Evolutionary conservation across 768 basidiomycete genomes (phyloP).

Genomic region (Leccinum subgranulosum): DNA sequence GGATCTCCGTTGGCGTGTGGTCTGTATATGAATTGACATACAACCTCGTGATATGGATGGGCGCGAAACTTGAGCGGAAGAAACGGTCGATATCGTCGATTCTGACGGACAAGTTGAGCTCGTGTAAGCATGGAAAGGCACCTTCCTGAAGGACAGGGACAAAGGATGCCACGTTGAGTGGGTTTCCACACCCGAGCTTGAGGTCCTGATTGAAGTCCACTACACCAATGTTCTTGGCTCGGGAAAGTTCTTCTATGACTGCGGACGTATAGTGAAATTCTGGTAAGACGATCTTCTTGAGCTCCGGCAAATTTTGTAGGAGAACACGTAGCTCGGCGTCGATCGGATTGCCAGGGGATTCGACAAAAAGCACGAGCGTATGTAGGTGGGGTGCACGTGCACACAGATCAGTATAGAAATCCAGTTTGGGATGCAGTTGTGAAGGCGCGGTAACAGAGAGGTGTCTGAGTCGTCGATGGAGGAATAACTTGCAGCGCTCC

Average conservation of each 20-base stretch:
- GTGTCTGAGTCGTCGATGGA: slow-evolving; percentile 49
- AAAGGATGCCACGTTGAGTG: slow-evolving; percentile 43
- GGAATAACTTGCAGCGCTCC: slow-evolving; percentile 49
- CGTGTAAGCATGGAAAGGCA: slow-evolving; percentile 52
- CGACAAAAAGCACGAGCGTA: slow-evolving; percentile 44
- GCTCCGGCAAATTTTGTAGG: slow-evolving; percentile 38
- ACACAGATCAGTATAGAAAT: slow-evolving; percentile 38
- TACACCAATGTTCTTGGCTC: slow-evolving; percentile 38
- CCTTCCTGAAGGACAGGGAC: slow-evolving; percentile 42
- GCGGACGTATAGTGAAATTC: slow-evolving; percentile 47
- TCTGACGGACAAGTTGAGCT: slow-evolving; percentile 47
- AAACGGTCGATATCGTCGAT: slow-evolving; percentile 46
- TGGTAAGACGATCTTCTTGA: slow-evolving; percentile 49
- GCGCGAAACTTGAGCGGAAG: slow-evolving; percentile 42
- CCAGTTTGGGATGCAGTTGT: slow-evolving; percentile 5
- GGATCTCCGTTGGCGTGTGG: slow-evolving; percentile 42
- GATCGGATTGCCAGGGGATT: slow-evolving; percentile 38
- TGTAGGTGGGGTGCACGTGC: slow-evolving; percentile 51
- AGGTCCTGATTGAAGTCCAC: slow-evolving; percentile 55
- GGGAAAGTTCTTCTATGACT: slow-evolving; percentile 46
- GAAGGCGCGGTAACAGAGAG: slow-evolving; percentile 33
- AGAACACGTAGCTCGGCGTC: slow-evolving; percentile 41
- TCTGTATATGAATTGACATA: slow-evolving; percentile 48
- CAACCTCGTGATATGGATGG: slow-evolving; percentile 46
- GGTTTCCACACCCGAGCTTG: slow-evolving; percentile 46